These are phyloP conservation scores for Xylaria bambusicola DNA, from an alignment of 495 filamentous ascomycete genomes.

Conservation along the genomic window DNA sequence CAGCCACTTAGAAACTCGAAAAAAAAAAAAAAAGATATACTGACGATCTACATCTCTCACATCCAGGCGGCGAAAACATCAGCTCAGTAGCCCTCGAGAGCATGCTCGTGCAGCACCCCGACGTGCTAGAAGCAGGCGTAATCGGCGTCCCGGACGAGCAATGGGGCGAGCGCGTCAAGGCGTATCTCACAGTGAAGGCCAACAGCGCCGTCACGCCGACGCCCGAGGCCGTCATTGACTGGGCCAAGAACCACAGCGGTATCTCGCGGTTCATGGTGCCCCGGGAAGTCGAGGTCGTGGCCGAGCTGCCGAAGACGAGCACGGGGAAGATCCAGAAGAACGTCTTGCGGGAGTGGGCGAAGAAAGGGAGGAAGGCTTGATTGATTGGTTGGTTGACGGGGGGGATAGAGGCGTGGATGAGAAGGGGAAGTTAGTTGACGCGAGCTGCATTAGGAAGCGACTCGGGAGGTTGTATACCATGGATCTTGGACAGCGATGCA, in stretches of 20 bases:
- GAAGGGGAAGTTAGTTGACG: too few relatives aligned
- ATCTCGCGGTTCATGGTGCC: constrained; percentile 98
- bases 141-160: constrained; percentile 87
- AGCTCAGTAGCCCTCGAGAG: constrained; percentile 89
- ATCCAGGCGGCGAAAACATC: constrained; percentile 89
- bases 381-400: too few relatives aligned
- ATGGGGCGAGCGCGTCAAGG: constrained; percentile 95
- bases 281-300: constrained; percentile 84
- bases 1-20: too few relatives aligned
- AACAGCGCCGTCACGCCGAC: constrained; percentile 44
- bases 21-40: too few relatives aligned
- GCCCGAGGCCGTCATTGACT: constrained; percentile 75
- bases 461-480: too few relatives aligned
- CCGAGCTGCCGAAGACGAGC: constrained; percentile 91
- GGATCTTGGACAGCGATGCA: too few relatives aligned
- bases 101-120: constrained; percentile 87
- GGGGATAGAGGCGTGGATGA: too few relatives aligned
- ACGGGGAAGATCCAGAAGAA: constrained; percentile 98
- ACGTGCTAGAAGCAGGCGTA: constrained; percentile 86
- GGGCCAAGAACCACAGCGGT: constrained; percentile 74
- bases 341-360: constrained; percentile 84
- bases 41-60: neutral
- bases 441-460: too few relatives aligned
- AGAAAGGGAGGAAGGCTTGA: constrained; percentile 40
- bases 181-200: constrained; percentile 78